Percentiles rank a stretch among this genome's conserved stretches.
phyloP scores from a whole-genome alignment of 2,329 filamentous ascomycete genomes.

The Cercospora sp. region DNA sequence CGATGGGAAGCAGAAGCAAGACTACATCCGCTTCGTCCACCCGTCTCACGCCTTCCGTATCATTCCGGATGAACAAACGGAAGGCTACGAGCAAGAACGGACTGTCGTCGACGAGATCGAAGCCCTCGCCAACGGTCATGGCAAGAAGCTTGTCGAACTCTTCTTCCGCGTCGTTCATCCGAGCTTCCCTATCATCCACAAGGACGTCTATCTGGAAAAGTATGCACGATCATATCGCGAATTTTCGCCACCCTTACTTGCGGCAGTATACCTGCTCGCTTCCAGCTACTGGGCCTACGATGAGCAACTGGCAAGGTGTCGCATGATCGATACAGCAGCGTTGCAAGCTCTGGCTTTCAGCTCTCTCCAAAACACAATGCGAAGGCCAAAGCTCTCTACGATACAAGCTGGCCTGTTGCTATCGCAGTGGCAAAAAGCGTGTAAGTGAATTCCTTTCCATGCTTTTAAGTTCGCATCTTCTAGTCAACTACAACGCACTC shows the following conservation, averaged over 20 bases:
- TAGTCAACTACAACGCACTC: background rate
- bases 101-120: slow-evolving; percentile 69
- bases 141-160: slow-evolving; percentile 67
- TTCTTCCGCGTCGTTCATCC: slow-evolving; percentile 69
- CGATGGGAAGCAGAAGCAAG: slow-evolving; percentile 2
- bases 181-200: slow-evolving; percentile 60
- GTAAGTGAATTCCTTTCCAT: background rate
- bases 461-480: background rate
- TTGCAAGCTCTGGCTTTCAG: slow-evolving; percentile 41
- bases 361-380: slow-evolving; percentile 41
- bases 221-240: slow-evolving; percentile 59
- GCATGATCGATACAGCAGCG: slow-evolving; percentile 44
- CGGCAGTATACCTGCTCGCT: slow-evolving; percentile 63
- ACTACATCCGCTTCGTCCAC: slow-evolving; percentile 66
- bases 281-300: slow-evolving; percentile 63
- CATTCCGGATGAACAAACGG: slow-evolving; percentile 52
- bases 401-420: slow-evolving; percentile 44
- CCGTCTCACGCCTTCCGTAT: slow-evolving; percentile 74
- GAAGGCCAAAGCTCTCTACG: slow-evolving; percentile 44
- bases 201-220: slow-evolving; percentile 63
- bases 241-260: slow-evolving; percentile 60
- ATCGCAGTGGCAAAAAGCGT: slow-evolving; percentile 39
- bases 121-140: slow-evolving; percentile 67
- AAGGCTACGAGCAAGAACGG: slow-evolving; percentile 28
- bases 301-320: slow-evolving; percentile 49